Base-by-base conservation (phyloP, 768 basidiomycete genomes). In the Kwoniella botswanensis region DNA sequence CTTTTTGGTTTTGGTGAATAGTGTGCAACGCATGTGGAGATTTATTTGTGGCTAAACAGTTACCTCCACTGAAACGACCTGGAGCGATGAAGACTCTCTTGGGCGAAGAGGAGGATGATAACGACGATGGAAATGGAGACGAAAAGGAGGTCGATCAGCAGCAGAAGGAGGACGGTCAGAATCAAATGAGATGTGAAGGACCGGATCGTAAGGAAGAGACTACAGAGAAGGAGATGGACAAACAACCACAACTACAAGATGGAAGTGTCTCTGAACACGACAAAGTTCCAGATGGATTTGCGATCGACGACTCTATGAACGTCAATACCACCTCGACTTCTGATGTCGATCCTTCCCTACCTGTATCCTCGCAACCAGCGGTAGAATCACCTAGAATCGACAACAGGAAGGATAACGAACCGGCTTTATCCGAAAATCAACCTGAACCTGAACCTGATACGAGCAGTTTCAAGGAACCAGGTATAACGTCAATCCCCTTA, bases 11-110 rank as follows among this genome's bases (percentile, higher is more conserved):
- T 35, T 21, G 13, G 1, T 35, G 0, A 35, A 35, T 54, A 81
- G 79, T 81, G 52, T 81, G 79, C 56, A 75, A 79, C 41, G 55
- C 66, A 17, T 81, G 79, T 57, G 79, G 77, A 5, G 75, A 77
- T 55, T 71, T 77, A 22, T 79, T 54, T 60, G 46, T 59, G 1
- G 68, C 68, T 6, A 74, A 74, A 1, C 71, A 73, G 17, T 53
- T 81, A 12, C 76, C 77, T 17, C 72, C 73, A 22, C 66, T 79
- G n/a, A 73, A 71, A 61, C 72, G 74, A 10, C 78, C 78, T 10
- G 78, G 77, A 26, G 75, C 73, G 5, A 70, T 70, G 68, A 70
- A 68, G 44, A 6, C 61, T 15, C 26, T 68, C 50, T 41, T 56
- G 17, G 58, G 59, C 22, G 67, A 21, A 5, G 65, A 17, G 11